Evolutionary conservation across 2,329 filamentous ascomycete genomes (phyloP), one percentile per base, ranked within the genome.

Genomic region (Atkinsonella texensis): DNA sequence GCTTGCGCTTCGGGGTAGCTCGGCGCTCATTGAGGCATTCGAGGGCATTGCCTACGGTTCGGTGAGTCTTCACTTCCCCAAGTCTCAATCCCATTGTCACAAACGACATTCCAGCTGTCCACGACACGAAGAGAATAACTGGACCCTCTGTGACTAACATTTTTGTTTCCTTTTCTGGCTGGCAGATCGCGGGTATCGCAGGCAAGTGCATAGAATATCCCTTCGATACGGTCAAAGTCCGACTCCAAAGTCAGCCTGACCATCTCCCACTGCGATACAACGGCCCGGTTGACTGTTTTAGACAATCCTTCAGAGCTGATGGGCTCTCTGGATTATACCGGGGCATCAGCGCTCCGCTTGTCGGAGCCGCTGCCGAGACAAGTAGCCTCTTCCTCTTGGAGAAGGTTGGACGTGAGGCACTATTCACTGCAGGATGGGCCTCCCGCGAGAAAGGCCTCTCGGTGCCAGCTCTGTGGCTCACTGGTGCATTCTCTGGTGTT

Each of bases 181-280:
- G 39, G 11, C 57, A 89, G 86, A 68, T 80, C 53, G 90, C 91
- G 51, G 93, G 93, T 54, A 81, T 94, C 54, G 83, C 88, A 38
- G 91, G 91, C 56, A 98, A 97, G 73, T 88, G 91, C 67, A 91
- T 98, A 64, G 93, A 98, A 68, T 98, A 96, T 66, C 93, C 93
- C 23, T 98, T 98, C 70, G 93, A 98, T 70, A 98, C 93, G 0
- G 84, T 98, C 67, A 98, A 98, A 71, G 93, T 98, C 54, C 87
- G 93, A 41, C 80, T 98, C 11, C 93, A 98, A 67, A 93, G 91
- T n/a, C 91, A 97, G 67, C 87, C 89, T 35, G 85, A 91, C 66
- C 81, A 85, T 60, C 75, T 89, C 2, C 89, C 89, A 15, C 79
- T 90, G 18, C 83, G 80, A 54, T 97, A 96, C 68, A 81, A 73